Evolutionary conservation across 2,329 filamentous ascomycete genomes (phyloP).

Genomic region (Trichothecium sympodiale): DNA sequence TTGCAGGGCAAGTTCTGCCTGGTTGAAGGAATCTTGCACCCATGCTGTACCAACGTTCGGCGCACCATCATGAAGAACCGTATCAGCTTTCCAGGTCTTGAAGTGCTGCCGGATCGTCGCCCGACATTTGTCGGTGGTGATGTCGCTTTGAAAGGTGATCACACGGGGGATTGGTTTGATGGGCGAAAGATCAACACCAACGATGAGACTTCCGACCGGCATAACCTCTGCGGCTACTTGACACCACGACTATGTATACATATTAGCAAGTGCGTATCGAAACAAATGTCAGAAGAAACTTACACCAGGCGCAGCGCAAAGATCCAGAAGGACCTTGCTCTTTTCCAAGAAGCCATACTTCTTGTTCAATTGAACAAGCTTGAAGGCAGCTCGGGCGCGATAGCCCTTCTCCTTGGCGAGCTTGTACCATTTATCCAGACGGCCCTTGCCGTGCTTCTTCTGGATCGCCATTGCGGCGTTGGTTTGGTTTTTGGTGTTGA

Average conservation of each 20-base stretch:
- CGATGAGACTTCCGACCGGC: conserved; percentile 79
- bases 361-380: conserved; percentile 96
- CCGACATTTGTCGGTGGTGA: conserved; percentile 92
- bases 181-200: conserved; percentile 87
- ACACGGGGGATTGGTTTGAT: conserved; percentile 93
- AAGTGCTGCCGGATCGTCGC: conserved; percentile 80
- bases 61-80: conserved; percentile 90
- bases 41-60: conserved; percentile 97
- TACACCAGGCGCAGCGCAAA: conserved; percentile 91
- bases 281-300: conserved; percentile 16
- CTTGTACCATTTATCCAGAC: conserved; percentile 98
- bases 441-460: conserved; percentile 98
- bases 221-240: conserved; percentile 94
- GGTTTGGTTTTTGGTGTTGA: no score
- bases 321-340: conserved; percentile 91
- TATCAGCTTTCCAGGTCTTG: conserved; percentile 94
- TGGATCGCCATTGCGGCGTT: conserved; percentile 70
- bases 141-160: conserved; percentile 95
- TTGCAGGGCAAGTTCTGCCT: conserved; percentile 85
- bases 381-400: conserved; percentile 90
- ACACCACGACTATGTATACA: conserved; percentile 63
- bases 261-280: conserved; percentile 13
- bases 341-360: conserved; percentile 98
- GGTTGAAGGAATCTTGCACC: conserved; percentile 97
- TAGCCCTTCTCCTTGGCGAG: conserved; percentile 98